Base-by-base conservation (phyloP, 2,329 filamentous ascomycete genomes). In the Ophidiomyces ophidiicola region DNA sequence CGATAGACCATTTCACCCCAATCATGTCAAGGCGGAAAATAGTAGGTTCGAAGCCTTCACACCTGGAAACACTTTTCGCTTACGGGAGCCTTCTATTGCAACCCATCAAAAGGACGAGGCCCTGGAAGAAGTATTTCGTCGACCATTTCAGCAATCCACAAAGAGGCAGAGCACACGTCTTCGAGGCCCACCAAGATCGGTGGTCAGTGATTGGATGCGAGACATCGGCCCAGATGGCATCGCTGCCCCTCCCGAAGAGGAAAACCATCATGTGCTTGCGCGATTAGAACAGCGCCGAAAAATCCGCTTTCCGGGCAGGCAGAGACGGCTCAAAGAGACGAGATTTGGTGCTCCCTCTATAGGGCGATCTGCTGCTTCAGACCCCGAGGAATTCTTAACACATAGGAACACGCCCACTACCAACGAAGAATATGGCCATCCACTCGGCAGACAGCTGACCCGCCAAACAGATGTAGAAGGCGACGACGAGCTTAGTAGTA, bases 201-300 rank as follows among this genome's bases (percentile, higher is more conserved):
- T 84, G 0, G 86, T 94, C 36, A 78, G 81, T 19, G 79, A 82
- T 49, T 94, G 87, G 87, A 94, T 94, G 82, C 82, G 86, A 44
- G 63, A 61, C 14, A 70, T 77, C 52, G 72, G 70, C 14, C 68
- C 56, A 21, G 70, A 71, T 28, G 70, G 67, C 5, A 66, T 66
- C 12, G 21, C 36, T 35, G 67, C 63, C 43, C 70, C 74, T 10
- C 76, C 76, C 6, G 64, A 72, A 44, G 76, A 80, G 50, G 70
- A 79, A 49, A 70, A 76, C 40, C 67, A 66, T 6, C 71, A 70
- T 2, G 63, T 75, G 7, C 62, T 78, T 2, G 72, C 77, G 48
- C 64, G 66, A 31, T 58, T 80, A 1, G 77, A 80, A 50, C 39
- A 66, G 62, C 41, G 74, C 62, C 64, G 66, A 67, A 48, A 50